A percentile compares a stretch with the other conserved stretches of the same genome.
Conservation (phyloP, 768 basidiomycete genomes). For the Termitomyces bulborhizus region DNA sequence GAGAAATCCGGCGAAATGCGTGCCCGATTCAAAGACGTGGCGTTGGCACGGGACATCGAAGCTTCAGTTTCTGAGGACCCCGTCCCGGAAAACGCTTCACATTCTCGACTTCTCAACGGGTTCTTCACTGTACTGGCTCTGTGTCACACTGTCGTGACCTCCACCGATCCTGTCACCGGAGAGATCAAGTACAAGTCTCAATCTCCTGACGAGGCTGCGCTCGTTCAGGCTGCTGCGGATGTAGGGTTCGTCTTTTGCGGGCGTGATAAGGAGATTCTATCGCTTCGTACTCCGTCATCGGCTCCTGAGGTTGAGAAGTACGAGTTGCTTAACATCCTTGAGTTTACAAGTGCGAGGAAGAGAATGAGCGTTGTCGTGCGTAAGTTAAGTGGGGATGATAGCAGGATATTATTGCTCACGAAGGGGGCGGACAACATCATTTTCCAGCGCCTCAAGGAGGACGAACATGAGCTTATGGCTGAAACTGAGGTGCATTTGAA, state of each 20-base stretch:
- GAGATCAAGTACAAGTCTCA: slow-evolving; percentile 91
- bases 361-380: slow-evolving; percentile 91
- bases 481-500: slow-evolving; percentile 79
- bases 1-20: slow-evolving; percentile 9
- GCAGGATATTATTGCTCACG: slow-evolving; percentile 61
- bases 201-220: slow-evolving; percentile 94
- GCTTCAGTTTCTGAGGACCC: slow-evolving; percentile 44
- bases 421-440: slow-evolving; percentile 98
- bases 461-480: slow-evolving; percentile 57
- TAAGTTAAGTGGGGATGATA: slow-evolving; percentile 56
- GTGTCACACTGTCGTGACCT: slow-evolving; percentile 89
- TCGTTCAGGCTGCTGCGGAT: slow-evolving; percentile 95
- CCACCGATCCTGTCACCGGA: slow-evolving; percentile 60
- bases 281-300: slow-evolving; percentile 71
- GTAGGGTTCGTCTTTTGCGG: slow-evolving; percentile 91
- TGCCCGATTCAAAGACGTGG: slow-evolving; percentile 47
- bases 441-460: slow-evolving; percentile 76
- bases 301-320: slow-evolving; percentile 59
- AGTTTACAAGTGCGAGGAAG: slow-evolving; percentile 90
- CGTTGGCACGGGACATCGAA: slow-evolving; percentile 59
- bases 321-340: slow-evolving; percentile 86
- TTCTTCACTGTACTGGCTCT: slow-evolving; percentile 90
- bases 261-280: slow-evolving; percentile 72
- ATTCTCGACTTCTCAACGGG: slow-evolving; percentile 66
- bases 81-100: slow-evolving; percentile 40